phyloP scores from a whole-genome alignment of 2,329 filamentous ascomycete genomes.

The Arthrocladium fulminans region DNA sequence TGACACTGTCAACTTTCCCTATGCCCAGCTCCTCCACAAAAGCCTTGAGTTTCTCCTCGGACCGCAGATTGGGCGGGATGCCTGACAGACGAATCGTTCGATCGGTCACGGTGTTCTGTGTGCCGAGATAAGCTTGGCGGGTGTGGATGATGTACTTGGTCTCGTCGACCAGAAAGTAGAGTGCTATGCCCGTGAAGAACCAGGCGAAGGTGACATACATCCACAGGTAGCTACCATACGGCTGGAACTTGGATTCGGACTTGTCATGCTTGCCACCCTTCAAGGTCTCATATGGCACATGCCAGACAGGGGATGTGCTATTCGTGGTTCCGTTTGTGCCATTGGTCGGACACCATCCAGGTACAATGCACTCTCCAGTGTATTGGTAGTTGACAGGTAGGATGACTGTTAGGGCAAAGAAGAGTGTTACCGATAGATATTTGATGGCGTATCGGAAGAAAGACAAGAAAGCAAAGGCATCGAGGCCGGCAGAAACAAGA shows the following conservation, averaged over 20 bases:
- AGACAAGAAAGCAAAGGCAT: conserved; percentile 88
- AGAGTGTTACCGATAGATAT: conserved; percentile 67
- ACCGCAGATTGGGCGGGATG: conserved; percentile 68
- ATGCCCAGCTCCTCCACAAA: conserved; percentile 83
- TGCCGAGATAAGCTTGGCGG: conserved; percentile 83
- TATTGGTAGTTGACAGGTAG: conserved; percentile 75
- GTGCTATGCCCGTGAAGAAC: conserved; percentile 71
- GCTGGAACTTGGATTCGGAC: conserved; percentile 24
- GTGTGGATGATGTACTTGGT: conserved; percentile 78
- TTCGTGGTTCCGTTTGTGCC: conserved; percentile 12
- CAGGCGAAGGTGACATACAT: conserved; percentile 93
- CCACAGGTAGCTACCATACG: conserved; percentile 60
- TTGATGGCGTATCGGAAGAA: conserved; percentile 95
- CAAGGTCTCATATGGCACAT: conserved; percentile 8
- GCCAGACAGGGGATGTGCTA: neutral
- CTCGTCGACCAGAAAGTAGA: conserved; percentile 75
- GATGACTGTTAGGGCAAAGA: conserved; percentile 73
- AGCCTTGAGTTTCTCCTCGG: conserved; percentile 73
- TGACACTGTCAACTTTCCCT: conserved; percentile 80
- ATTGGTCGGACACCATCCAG: conserved; percentile 15
- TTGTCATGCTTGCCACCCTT: conserved; percentile 26
- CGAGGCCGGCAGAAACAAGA: conserved; percentile 78
- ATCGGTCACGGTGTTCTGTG: conserved; percentile 91
- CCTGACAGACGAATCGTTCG: conserved; percentile 86
- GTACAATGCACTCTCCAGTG: conserved; percentile 29